phyloP scores from a whole-genome alignment of 305 asterid genomes.

The Fraxinus angustifolia region DNA sequence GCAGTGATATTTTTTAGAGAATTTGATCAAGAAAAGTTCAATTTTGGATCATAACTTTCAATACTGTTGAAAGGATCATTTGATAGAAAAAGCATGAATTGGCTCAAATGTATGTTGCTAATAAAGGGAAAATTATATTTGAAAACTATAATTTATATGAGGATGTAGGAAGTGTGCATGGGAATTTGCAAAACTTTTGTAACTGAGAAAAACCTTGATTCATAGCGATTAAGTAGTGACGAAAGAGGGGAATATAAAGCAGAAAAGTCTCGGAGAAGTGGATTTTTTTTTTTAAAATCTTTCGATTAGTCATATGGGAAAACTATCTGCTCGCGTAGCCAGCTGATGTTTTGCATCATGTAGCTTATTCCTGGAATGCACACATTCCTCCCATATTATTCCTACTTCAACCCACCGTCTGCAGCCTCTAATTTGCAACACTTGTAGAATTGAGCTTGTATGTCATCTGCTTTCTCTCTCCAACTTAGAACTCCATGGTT shows the following conservation, averaged over 20 bases:
- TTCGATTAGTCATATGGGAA: neutral
- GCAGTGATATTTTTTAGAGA: neutral
- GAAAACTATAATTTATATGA: neutral
- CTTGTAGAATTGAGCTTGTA: neutral
- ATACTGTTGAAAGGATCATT: neutral
- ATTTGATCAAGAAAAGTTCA: neutral
- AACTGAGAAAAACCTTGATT: neutral
- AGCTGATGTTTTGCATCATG: neutral
- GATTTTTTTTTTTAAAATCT: neutral
- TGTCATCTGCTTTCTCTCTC: neutral
- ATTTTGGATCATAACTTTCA: neutral
- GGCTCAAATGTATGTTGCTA: neutral
- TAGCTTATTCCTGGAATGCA: neutral
- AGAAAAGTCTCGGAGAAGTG: slow-evolving; percentile 9
- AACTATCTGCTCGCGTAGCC: neutral
- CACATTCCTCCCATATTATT: neutral
- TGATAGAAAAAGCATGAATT: neutral
- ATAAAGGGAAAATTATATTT: neutral
- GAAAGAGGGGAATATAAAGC: slow-evolving; percentile 1
- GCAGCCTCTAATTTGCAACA: neutral
- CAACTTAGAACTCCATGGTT: neutral
- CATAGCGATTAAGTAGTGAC: neutral
- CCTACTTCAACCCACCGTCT: neutral
- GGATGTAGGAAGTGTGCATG: neutral
- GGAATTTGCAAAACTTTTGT: neutral